Evolutionary conservation across 2,329 filamentous ascomycete genomes (phyloP).

Genomic region (Cladosporium cucumerinum): DNA sequence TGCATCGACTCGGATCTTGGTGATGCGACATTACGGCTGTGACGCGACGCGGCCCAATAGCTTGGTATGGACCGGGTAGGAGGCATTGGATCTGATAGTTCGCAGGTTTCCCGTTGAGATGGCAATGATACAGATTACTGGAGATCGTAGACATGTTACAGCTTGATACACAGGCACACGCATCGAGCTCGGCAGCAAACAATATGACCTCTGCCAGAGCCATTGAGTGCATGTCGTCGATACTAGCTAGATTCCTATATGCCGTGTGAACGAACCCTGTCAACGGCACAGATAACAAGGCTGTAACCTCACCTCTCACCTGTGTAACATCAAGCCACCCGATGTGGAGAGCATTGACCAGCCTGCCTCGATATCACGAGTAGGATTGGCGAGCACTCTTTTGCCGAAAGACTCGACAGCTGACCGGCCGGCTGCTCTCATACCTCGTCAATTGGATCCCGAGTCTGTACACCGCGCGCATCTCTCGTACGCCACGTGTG

Average conservation of each 20-base stretch:
- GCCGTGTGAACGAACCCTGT: background rate
- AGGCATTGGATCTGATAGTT: background rate
- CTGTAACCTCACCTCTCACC: background rate
- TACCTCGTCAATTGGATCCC: background rate
- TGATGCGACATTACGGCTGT: background rate
- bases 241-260: background rate
- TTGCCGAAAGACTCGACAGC: background rate
- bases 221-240: background rate
- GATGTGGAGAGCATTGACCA: background rate
- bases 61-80: background rate
- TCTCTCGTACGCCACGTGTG: background rate
- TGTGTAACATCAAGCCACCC: background rate
- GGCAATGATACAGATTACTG: background rate
- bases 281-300: background rate
- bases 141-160: background rate
- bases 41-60: background rate
- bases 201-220: background rate
- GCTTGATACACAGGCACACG: background rate
- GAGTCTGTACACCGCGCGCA: background rate
- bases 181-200: background rate
- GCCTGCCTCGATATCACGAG: background rate
- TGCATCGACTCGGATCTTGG: background rate
- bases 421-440: background rate
- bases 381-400: background rate
- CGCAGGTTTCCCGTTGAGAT: background rate